Conservation (phyloP, 2,329 filamentous ascomycete species). For the Magnaporthiopsis incrustans region DNA sequence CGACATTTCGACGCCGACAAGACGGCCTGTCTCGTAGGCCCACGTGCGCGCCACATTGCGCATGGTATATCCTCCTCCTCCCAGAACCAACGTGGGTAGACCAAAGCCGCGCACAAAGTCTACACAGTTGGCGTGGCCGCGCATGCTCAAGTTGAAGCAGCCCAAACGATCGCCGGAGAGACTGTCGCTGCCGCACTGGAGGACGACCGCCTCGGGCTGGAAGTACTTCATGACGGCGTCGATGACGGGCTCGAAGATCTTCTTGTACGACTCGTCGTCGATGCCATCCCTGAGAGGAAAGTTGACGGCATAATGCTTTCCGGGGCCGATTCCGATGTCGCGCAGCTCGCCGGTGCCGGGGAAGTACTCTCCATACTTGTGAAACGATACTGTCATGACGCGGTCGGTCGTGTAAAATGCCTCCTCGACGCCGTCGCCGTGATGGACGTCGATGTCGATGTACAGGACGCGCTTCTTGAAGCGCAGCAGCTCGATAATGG, state of each 20-base stretch:
- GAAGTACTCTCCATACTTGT: conserved; percentile 97
- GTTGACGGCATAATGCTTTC: conserved; percentile 85
- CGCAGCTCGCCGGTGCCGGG: conserved; percentile 83
- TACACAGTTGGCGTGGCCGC: conserved; percentile 90
- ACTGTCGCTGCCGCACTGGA: conserved; percentile 94
- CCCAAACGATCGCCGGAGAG: conserved; percentile 89
- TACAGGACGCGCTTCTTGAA: conserved; percentile 94
- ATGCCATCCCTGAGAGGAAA: conserved; percentile 89
- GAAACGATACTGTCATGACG: conserved; percentile 86
- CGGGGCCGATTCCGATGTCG: conserved; percentile 78
- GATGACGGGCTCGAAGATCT: conserved; percentile 87
- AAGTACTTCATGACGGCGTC: conserved; percentile 80
- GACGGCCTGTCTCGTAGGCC: conserved; percentile 89
- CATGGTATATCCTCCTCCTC: conserved; percentile 94
- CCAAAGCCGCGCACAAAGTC: conserved; percentile 81
- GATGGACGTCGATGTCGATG: conserved; percentile 85
- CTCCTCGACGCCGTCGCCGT: conserved; percentile 79
- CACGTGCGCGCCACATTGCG: conserved; percentile 94
- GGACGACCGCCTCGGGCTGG: conserved; percentile 81
- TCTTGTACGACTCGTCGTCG: conserved; percentile 80
- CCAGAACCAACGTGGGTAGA: conserved; percentile 83
- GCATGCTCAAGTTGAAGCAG: conserved; percentile 97
- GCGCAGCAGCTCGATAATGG: conserved; percentile 84
- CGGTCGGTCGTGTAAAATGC: conserved; percentile 79
- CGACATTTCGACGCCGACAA: conserved; percentile 76